Evolutionary conservation across 495 filamentous ascomycete species (phyloP).

Genomic region (Elaphomyces granulatus): DNA sequence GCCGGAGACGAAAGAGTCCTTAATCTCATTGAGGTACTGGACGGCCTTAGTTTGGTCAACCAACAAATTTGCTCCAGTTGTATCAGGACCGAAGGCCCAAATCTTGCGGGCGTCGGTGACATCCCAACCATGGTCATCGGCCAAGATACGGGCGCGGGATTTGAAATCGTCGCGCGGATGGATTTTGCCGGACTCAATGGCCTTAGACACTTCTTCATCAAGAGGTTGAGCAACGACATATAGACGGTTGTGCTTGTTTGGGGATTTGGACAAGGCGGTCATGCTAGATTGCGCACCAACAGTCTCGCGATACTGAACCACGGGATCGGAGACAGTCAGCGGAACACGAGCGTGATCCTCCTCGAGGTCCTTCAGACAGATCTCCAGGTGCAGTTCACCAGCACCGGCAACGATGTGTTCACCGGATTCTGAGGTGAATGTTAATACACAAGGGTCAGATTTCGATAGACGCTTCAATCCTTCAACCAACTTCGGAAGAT

Average conservation of each 20-base stretch:
- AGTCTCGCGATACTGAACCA: slow-evolving; percentile 96
- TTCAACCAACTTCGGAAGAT: slow-evolving; percentile 99
- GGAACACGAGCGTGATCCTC: slow-evolving; percentile 98
- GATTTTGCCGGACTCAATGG: slow-evolving; percentile 89
- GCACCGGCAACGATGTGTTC: slow-evolving; percentile 99
- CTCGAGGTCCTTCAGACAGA: slow-evolving; percentile 99
- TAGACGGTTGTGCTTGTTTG: slow-evolving; percentile 99
- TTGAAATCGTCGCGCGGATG: slow-evolving; percentile 97
- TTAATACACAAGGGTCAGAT: slow-evolving; percentile 97
- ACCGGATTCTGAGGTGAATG: slow-evolving; percentile 74
- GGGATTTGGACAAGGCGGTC: slow-evolving; percentile 96
- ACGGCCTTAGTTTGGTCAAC: slow-evolving; percentile 99
- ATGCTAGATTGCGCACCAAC: slow-evolving; percentile 72
- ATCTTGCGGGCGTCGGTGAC: slow-evolving; percentile 99
- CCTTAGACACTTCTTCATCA: slow-evolving; percentile 74
- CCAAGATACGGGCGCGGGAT: slow-evolving; percentile 88
- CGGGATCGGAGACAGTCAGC: slow-evolving; percentile 89
- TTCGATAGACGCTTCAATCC: slow-evolving; percentile 99
- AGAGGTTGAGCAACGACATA: slow-evolving; percentile 87
- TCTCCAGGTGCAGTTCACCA: slow-evolving; percentile 98
- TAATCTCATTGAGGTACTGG: slow-evolving; percentile 99
- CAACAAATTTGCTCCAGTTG: slow-evolving; percentile 92
- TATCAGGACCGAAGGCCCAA: slow-evolving; percentile 99
- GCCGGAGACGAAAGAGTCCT: slow-evolving; percentile 98
- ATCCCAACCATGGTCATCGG: slow-evolving; percentile 97